phyloP scores from a whole-genome alignment of 305 asterid species.

The Striga hermonthica region DNA sequence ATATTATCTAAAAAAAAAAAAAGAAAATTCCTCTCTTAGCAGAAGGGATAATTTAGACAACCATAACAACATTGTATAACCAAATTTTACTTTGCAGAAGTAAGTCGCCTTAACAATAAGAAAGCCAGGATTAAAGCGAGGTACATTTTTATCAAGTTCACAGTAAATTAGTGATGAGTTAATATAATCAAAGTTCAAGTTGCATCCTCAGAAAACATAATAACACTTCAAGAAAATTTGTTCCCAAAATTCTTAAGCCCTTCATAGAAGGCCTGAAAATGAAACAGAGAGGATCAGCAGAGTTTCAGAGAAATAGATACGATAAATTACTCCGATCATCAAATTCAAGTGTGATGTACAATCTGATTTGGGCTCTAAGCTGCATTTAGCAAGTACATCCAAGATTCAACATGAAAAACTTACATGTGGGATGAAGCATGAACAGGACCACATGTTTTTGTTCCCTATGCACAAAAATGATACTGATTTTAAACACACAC shows the following conservation, averaged over 20 bases:
- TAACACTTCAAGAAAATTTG: slow-evolving; percentile 16
- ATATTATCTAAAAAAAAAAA: slow-evolving; percentile 3
- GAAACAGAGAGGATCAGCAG: neutral
- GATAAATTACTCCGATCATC: neutral
- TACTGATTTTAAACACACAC: slow-evolving; percentile 8
- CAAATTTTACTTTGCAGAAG: neutral
- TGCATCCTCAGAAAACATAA: neutral
- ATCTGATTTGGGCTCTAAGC: neutral
- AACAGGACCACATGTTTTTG: slow-evolving; percentile 1
- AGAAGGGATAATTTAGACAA: neutral
- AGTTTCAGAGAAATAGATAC: slow-evolving; percentile 1
- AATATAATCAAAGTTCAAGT: neutral
- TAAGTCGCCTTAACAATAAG: neutral
- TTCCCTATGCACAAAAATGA: slow-evolving; percentile 21
- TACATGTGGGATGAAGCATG: slow-evolving; percentile 26
- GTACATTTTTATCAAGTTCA: neutral
- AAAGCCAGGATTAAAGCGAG: slow-evolving; percentile 1
- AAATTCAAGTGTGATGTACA: slow-evolving; percentile 15
- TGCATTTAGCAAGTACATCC: slow-evolving; percentile 2
- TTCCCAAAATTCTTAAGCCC: neutral
- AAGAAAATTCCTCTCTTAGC: neutral
- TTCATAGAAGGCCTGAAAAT: too few species aligned
- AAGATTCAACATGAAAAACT: slow-evolving; percentile 8
- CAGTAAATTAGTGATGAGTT: neutral
- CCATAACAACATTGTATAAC: neutral